Evolutionary conservation across 108 stramenopile genomes (phyloP), one percentile per base, ranked within the genome.

Genomic region (Nitzschia sp.): DNA sequence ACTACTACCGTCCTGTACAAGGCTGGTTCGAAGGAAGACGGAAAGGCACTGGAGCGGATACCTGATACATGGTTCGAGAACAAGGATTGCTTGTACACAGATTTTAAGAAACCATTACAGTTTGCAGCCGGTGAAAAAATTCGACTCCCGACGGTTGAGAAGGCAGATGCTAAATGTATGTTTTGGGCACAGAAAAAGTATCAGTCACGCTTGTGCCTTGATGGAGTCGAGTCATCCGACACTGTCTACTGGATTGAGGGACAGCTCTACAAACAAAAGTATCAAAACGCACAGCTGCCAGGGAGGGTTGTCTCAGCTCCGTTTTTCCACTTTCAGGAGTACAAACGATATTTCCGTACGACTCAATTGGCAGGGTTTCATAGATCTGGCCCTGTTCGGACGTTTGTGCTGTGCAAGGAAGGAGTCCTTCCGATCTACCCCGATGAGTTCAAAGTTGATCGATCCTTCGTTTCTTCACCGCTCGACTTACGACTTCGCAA

Each of bases 271-370:
- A 95, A 93, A 53, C 89, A 90, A 59, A 76, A 73, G 22, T 88
- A 80, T 34, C 59, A 84, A 41, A 48, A 70, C 6, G 53, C 48
- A 26, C 21, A 73, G 15, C 79, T 92, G 58, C 91, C 89, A 15
- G 66, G 76, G 22, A 73, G 80, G 6, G 73, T 87, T 16, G 56
- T 45, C 33, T 84, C 85, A 17, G 85, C 83, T 32, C 91, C 94
- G 31, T 93, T 95, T 75, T 95, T 95, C 66, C 94, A 95, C 66
- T 95, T 92, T 71, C 91, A 95, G 68, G 94, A 95, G 76, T 95
- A 91, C 89, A 95, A 95, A 73, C 88, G 94, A 54, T 76, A 73
- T 3, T 95, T 85, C 58, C 82, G 91, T 23, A 53, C 61, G 3
- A 66, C 74, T 29, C 88, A 92, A 69, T 71, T 91, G 38, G 66